These are phyloP conservation scores for Sclerotinia glacialis DNA, from an alignment of 2,329 filamentous ascomycete species.

Conservation along the genomic window DNA sequence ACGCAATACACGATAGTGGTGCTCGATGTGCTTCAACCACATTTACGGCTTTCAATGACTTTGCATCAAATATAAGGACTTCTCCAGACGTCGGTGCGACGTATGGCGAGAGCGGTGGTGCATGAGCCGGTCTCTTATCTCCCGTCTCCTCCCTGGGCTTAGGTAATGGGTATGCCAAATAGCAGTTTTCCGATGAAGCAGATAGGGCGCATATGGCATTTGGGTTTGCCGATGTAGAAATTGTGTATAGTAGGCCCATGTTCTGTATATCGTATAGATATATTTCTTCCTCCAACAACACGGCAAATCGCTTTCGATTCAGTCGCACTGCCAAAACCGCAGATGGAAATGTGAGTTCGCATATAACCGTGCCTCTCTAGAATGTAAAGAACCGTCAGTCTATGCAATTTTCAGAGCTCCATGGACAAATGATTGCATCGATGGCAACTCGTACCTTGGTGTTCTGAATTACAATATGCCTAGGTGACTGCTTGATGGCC, in stretches of 20 bases:
- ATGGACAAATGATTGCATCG: background rate
- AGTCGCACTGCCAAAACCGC: slow-evolving; percentile 89
- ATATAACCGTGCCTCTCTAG: slow-evolving; percentile 74
- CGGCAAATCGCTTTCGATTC: slow-evolving; percentile 89
- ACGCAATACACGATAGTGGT: slow-evolving; percentile 81
- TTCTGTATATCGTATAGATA: slow-evolving; percentile 99
- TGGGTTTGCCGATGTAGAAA: slow-evolving; percentile 90
- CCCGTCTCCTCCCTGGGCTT: slow-evolving; percentile 61
- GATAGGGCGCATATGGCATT: slow-evolving; percentile 88
- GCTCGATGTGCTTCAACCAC: slow-evolving; percentile 94
- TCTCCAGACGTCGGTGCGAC: slow-evolving; percentile 84
- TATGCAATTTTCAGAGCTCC: background rate
- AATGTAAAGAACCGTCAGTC: slow-evolving; percentile 21
- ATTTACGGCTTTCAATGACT: slow-evolving; percentile 87
- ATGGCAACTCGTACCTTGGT: slow-evolving; percentile 68
- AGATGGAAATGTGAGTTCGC: slow-evolving; percentile 97
- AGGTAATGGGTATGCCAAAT: slow-evolving; percentile 88
- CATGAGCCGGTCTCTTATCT: slow-evolving; percentile 68
- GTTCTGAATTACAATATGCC: slow-evolving; percentile 93
- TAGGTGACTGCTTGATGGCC: slow-evolving; percentile 85
- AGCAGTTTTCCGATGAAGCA: slow-evolving; percentile 92
- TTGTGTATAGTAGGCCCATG: slow-evolving; percentile 91
- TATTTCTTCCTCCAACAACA: slow-evolving; percentile 92
- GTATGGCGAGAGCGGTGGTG: slow-evolving; percentile 75
- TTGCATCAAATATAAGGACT: slow-evolving; percentile 86